These are phyloP conservation scores for Colletotrichum theobromicola DNA, from an alignment of 2,329 filamentous ascomycete species.

Conservation along the genomic window DNA sequence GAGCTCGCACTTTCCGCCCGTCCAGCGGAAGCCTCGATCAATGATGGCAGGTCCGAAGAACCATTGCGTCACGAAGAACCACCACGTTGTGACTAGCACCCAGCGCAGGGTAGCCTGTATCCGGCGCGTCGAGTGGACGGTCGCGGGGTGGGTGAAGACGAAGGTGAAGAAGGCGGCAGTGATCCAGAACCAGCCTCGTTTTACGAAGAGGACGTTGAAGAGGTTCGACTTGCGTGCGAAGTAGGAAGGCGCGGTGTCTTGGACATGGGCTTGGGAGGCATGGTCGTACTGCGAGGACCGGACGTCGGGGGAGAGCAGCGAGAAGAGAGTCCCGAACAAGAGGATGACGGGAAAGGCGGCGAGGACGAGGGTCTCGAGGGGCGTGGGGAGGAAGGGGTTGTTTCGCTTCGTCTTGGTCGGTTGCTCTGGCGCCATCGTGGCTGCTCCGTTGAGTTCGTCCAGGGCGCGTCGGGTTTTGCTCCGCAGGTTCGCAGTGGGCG, in stretches of 20 bases:
- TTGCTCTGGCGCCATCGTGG: not conserved
- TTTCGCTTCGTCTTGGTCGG: conserved; percentile 37
- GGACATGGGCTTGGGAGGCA: conserved; percentile 66
- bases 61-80: conserved; percentile 94
- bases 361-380: conserved; percentile 69
- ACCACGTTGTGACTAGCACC: conserved; percentile 73
- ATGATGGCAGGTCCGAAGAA: conserved; percentile 91
- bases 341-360: conserved; percentile 79
- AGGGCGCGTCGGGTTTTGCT: conserved; percentile 21
- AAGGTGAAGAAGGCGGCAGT: conserved; percentile 77
- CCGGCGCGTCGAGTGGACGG: conserved; percentile 33
- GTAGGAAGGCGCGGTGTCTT: conserved; percentile 73
- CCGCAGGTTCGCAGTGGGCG: conserved; percentile 19
- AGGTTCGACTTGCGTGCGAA: conserved; percentile 94
- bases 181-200: conserved; percentile 93
- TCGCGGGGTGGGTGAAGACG: conserved; percentile 68
- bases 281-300: conserved; percentile 68
- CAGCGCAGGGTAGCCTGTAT: conserved; percentile 72
- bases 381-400: conserved; percentile 71
- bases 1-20: conserved; percentile 81
- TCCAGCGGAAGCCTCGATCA: conserved; percentile 87
- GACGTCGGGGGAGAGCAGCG: conserved; percentile 74
- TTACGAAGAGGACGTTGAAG: conserved; percentile 93
- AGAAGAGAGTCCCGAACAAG: conserved; percentile 81
- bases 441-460: conserved; percentile 16